These are phyloP conservation scores for Didymella segeticola DNA, from an alignment of 2,329 filamentous ascomycete genomes.

Conservation along the genomic window DNA sequence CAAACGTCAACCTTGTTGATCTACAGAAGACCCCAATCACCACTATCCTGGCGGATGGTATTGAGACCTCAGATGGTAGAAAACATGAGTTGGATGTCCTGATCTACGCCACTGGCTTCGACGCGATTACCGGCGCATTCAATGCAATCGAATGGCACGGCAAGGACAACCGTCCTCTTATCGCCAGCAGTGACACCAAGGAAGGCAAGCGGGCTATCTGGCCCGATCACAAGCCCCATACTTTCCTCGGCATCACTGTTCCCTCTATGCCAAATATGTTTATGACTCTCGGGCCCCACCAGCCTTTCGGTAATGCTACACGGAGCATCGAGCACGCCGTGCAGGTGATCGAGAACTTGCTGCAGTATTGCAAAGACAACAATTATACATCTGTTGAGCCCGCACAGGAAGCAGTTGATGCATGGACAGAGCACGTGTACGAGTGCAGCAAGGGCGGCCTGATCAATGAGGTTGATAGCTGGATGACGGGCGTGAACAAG, in stretches of 20 bases:
- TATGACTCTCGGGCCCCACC: slow-evolving; percentile 55
- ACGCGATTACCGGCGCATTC: slow-evolving; percentile 48
- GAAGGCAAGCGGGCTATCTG: slow-evolving; percentile 22
- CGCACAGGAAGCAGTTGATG: slow-evolving; percentile 49
- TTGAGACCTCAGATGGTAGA: slow-evolving; percentile 54
- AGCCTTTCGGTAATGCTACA: slow-evolving; percentile 53
- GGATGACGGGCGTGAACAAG: slow-evolving; percentile 64
- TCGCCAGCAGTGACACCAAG: slow-evolving; percentile 25
- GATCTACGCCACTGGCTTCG: slow-evolving; percentile 55
- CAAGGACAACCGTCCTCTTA: slow-evolving; percentile 27
- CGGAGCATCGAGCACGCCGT: slow-evolving; percentile 54
- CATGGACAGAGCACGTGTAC: slow-evolving; percentile 59
- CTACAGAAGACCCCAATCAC: slow-evolving; percentile 49
- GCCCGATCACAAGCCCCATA: slow-evolving; percentile 27
- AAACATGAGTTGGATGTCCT: slow-evolving; percentile 62
- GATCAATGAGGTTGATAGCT: slow-evolving; percentile 58
- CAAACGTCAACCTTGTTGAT: slow-evolving; percentile 59
- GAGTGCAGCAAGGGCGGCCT: slow-evolving; percentile 55
- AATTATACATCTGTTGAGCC: slow-evolving; percentile 49
- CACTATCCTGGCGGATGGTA: slow-evolving; percentile 55
- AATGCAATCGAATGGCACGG: slow-evolving; percentile 4
- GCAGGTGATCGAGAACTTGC: slow-evolving; percentile 44
- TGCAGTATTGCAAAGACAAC: slow-evolving; percentile 42
- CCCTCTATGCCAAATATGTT: slow-evolving; percentile 28
- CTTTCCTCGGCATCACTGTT: slow-evolving; percentile 34